Evolutionary conservation across 2,329 filamentous ascomycete genomes (phyloP), one percentile per base, ranked within the genome.

Genomic region (Diplodia intermedia): DNA sequence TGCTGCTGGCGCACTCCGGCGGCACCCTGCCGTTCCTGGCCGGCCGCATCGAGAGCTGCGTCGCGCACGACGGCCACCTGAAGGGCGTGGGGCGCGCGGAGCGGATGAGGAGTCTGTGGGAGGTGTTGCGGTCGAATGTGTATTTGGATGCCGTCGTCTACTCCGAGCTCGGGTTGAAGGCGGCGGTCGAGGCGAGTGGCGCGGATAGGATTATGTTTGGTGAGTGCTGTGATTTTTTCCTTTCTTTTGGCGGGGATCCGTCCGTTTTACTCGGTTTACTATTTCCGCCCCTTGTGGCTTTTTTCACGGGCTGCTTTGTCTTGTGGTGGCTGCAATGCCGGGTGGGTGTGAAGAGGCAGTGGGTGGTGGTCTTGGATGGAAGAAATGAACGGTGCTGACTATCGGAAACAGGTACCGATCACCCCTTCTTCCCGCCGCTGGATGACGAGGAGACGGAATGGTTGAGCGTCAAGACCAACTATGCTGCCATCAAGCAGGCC

Each of bases 61-160:
- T 97, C 65, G 79, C 88, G 68, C 94, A 97, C 80, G 93, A 97
- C 75, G 90, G 88, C 0, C 89, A 93, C 75, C 84, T 96, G 49
- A 86, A 90, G 67, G 82, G 84, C 1, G 85, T 89, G 69, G 90
- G 89, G 11, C 88, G 85, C 74, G 81, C 84, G 1, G 78, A 82
- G 14, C 83, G 87, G 79, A 84, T 81, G 84, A 81, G 85, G 66
- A 83, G 82, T 66, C 78, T 90, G 0, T 90, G 88, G 88, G 87
- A 90, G 72, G 81, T 91, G 3, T 71, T 91, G 71, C 87, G 86
- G 74, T 89, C 88, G 70, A 95, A 97, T 80, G 86, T 97, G 55
- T 95, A 93, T 76, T 85, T 97, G 1, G 93, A 97, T 79, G 93
- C 93, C 0, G 93, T 97, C 15, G 87, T 96, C 7, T 93, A 95